phyloP scores from a whole-genome alignment of 2,329 filamentous ascomycete genomes.

The Ophiocordyceps sinensis region DNA sequence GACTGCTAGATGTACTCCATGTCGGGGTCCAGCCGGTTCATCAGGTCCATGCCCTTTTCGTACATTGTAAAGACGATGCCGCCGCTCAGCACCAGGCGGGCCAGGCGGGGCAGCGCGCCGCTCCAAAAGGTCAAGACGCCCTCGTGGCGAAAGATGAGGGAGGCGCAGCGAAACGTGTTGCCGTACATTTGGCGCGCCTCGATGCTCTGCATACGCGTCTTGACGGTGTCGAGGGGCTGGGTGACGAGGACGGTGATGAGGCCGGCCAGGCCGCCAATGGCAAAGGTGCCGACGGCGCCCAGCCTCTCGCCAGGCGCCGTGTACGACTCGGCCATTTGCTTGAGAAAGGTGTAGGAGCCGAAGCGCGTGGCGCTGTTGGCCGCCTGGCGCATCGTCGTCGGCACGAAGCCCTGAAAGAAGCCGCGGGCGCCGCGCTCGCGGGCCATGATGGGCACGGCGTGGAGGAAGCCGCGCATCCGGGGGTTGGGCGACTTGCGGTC shows the following conservation, averaged over 20 bases:
- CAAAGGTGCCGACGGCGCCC: conserved; percentile 75
- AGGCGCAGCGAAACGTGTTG: conserved; percentile 74
- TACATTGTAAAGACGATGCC: conserved; percentile 99
- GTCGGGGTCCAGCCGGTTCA: conserved; percentile 69
- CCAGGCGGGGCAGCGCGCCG: conserved; percentile 75
- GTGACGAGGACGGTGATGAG: conserved; percentile 76
- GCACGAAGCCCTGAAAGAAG: conserved; percentile 95
- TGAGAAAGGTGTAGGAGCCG: conserved; percentile 76
- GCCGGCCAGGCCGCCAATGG: conserved; percentile 76
- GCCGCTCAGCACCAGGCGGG: conserved; percentile 74
- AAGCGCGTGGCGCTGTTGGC: conserved; percentile 91
- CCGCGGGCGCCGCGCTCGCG: conserved; percentile 77
- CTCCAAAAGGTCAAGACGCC: conserved; percentile 88
- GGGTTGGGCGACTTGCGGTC: conserved; percentile 79
- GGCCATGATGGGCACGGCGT: conserved; percentile 76
- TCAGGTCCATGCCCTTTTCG: conserved; percentile 86
- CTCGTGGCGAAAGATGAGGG: conserved; percentile 75
- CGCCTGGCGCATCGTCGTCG: conserved; percentile 85
- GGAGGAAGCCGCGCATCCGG: conserved; percentile 79
- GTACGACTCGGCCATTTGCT: conserved; percentile 84
- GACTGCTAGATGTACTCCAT: conserved; percentile 56
- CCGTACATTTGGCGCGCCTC: conserved; percentile 70
- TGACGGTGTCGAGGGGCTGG: conserved; percentile 76
- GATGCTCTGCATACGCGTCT: conserved; percentile 96
- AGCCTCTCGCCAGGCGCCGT: conserved; percentile 91